Evolutionary conservation across 208 protist species (phyloP), one percentile per base, ranked within the genome.

Genomic region (Borovskyia barvae): DNA sequence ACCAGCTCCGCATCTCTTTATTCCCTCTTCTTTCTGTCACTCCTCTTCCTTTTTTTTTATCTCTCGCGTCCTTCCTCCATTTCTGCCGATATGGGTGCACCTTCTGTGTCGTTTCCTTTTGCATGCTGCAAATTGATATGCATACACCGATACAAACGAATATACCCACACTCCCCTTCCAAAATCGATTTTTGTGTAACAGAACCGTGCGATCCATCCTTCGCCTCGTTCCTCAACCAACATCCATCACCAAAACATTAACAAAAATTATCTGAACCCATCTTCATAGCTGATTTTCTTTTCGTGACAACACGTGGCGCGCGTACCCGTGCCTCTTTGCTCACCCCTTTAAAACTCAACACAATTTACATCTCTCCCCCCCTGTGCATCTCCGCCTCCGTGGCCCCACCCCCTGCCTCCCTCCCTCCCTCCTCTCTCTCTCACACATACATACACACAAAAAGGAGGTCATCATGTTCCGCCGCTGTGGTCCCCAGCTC

Each of bases 391-490:
- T 4, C 15, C 1, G 15, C 20, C n/a, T 54, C 2, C 40, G 24
- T 0, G 12, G 0, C 30, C 24, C 6, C 5, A 24, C 8, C 17
- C 0, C 32, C 33, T 40, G 8, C 6, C 24, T 29, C 4, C 28
- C 25, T 35, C 12, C 8, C 4, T 19, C 32, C 15, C 7, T 39
- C 19, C 48, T n/a, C 15, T n/a, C 20, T 39, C 19, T 3, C 24
- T 39, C 17, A 47, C 29, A 51, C 2, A 42, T 11, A 50, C 3
- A 58, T 15, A 17, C 9, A 24, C 43, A 49, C 4, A 42, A 56
- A 43, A 67, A 35, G 37, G 40, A 37, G 49, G n/a, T 20, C 26
- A 49, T 30, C 9, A 79, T 79, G 71, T 58, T 83, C 33, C 73
- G 73, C 48, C 28, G 39, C 25, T 66, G 43, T 40, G 7, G 58